Conservation (phyloP, 1,139 yeast genomes). For the Hyphopichia buzzinii region DNA sequence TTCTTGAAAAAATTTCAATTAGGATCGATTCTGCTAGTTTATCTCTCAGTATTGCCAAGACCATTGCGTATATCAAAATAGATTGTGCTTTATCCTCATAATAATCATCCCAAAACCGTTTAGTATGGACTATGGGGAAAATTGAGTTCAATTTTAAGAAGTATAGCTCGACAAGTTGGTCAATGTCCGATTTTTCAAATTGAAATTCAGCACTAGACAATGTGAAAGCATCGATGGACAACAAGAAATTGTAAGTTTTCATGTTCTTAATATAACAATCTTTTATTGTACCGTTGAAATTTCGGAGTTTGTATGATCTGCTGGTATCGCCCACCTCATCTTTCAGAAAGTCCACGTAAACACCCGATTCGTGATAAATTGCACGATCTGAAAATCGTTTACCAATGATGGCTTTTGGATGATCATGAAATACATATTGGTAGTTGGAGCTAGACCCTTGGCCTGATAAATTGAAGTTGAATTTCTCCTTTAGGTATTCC, state of each 20-base stretch:
- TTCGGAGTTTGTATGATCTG: slow-evolving; percentile 11
- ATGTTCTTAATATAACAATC: slow-evolving; percentile 15
- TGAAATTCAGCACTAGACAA: slow-evolving; percentile 23
- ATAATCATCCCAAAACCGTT: slow-evolving; percentile 29
- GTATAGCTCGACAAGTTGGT: slow-evolving; percentile 23
- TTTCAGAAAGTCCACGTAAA: slow-evolving; percentile 17
- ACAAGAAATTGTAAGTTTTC: slow-evolving; percentile 19
- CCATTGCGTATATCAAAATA: slow-evolving; percentile 26
- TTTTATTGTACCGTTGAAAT: slow-evolving; percentile 12
- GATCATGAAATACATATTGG: slow-evolving; percentile 25
- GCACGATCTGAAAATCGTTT: slow-evolving; percentile 18
- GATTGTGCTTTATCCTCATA: slow-evolving; percentile 19
- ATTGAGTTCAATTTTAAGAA: slow-evolving; percentile 33
- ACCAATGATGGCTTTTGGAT: slow-evolving; percentile 26
- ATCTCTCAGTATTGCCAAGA: slow-evolving; percentile 29
- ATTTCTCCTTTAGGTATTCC: slow-evolving; percentile 20
- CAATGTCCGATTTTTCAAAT: slow-evolving; percentile 20
- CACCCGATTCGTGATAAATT: slow-evolving; percentile 30
- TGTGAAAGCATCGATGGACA: slow-evolving; percentile 33
- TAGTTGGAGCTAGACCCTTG: slow-evolving; percentile 18
- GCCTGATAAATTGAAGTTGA: slow-evolving; percentile 24
- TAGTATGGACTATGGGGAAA: slow-evolving; percentile 31
- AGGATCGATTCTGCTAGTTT: slow-evolving; percentile 27
- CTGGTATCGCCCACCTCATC: slow-evolving; percentile 5
- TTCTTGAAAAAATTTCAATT: slow-evolving; percentile 16